These are phyloP conservation scores for Pulicaria dysenterica DNA, from an alignment of 129 eudicot genomes.

Conservation along the genomic window DNA sequence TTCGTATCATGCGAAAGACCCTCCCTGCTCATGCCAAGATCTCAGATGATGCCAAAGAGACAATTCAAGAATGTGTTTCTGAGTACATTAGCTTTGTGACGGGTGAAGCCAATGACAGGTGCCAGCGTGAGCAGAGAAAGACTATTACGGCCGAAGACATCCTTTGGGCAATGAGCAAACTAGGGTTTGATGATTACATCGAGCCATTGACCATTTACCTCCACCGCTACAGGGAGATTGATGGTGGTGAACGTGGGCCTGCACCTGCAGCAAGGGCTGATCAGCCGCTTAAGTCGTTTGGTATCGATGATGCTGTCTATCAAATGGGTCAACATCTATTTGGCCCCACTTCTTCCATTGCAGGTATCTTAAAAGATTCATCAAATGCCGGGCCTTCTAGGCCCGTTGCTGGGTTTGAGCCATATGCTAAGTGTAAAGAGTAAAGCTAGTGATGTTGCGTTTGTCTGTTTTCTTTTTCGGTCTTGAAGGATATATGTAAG, in stretches of 20 bases:
- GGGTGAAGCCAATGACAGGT: slow-evolving; percentile 41
- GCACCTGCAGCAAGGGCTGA: slow-evolving; percentile 15
- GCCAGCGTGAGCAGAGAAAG: slow-evolving; percentile 45
- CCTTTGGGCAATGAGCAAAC: slow-evolving; percentile 46
- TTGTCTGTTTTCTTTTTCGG: not conserved
- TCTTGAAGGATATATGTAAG: not conserved
- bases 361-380: not conserved
- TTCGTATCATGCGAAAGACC: slow-evolving; percentile 41
- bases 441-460: not conserved
- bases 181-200: slow-evolving; percentile 43
- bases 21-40: slow-evolving; percentile 48
- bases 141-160: slow-evolving; percentile 46
- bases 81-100: slow-evolving; percentile 48
- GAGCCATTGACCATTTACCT: slow-evolving; percentile 40
- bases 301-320: slow-evolving; percentile 10
- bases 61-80: slow-evolving; percentile 46
- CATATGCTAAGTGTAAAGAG: not conserved
- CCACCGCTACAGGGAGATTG: slow-evolving; percentile 39
- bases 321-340: slow-evolving; percentile 8
- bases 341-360: not conserved
- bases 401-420: slow-evolving; percentile 18
- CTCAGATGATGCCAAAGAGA: slow-evolving; percentile 44
- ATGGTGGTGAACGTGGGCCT: slow-evolving; percentile 57
- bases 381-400: not conserved
- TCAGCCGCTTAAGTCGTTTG: not conserved